These are phyloP conservation scores for Termitomyces heimii DNA, from an alignment of 768 basidiomycete genomes.

Conservation along the genomic window DNA sequence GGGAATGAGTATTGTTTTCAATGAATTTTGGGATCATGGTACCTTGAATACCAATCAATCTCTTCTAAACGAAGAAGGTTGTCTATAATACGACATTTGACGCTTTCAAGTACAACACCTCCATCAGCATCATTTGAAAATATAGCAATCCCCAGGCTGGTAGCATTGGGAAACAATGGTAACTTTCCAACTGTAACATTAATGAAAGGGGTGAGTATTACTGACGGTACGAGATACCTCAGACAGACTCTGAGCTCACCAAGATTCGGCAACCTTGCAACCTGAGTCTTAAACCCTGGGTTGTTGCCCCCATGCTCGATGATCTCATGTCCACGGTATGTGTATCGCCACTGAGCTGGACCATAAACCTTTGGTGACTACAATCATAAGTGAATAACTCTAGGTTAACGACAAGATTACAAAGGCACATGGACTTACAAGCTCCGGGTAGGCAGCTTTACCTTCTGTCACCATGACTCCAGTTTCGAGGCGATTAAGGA, in stretches of 20 bases:
- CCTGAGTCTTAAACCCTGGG: conserved; percentile 27
- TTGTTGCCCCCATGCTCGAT: conserved; percentile 39
- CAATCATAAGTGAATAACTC: not conserved
- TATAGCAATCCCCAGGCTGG: conserved; percentile 29
- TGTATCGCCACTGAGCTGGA: conserved; percentile 30
- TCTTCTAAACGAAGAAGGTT: conserved; percentile 25
- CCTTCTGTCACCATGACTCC: conserved; percentile 28
- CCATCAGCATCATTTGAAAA: conserved; percentile 37
- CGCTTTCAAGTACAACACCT: conserved; percentile 24
- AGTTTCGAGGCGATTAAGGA: conserved; percentile 29
- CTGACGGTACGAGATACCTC: not conserved
- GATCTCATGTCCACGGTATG: conserved; percentile 34
- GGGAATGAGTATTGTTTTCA: not conserved
- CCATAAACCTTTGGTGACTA: conserved; percentile 36
- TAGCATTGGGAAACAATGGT: conserved; percentile 25
- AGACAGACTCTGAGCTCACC: not conserved
- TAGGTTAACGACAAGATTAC: not conserved
- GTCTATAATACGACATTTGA: conserved; percentile 33
- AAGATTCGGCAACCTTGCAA: conserved; percentile 13
- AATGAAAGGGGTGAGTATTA: not conserved
- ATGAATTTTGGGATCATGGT: not conserved
- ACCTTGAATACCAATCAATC: conserved; percentile 35
- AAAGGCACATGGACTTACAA: conserved; percentile 17
- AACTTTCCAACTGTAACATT: not conserved
- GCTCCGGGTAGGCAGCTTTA: conserved; percentile 29